Evolutionary conservation across 805 yeast species (phyloP), one percentile per base, ranked within the genome.

Genomic region (Jamesozyma hellenica): DNA sequence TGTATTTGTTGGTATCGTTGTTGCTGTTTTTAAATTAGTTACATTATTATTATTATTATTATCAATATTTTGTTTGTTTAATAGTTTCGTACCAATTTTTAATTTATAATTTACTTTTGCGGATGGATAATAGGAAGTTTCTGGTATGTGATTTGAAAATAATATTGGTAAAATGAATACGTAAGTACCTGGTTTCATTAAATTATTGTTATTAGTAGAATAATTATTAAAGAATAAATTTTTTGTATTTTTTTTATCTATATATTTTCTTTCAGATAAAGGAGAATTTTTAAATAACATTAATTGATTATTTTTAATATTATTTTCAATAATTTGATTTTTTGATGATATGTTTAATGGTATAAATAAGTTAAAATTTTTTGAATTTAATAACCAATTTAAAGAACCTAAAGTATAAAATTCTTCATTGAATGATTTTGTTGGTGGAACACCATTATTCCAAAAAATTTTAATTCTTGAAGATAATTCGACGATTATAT

Each of bases 161-260:
- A 74, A 55, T 0, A 77, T 61, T 0, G 90, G 88, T 9, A 82
- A 52, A 13, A 78, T 52, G 51, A 79, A 82, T 2, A 81, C 70
- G 50, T 82, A 82, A 46, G 76, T 71, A 17, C 92, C 92, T 2
- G 87, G 74, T 44, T 72, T 71, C 45, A 57, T 21, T 1, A 12
- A 15, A 23, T 33, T 21, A 5, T 29, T 13, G 1, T 10, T 35
- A 4, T 25, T 14, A n/a, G 12, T 6, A 4, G n/a, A 8, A 11
- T 28, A 11, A 4, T 32, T 37, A 9, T 36, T 42, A 16, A 47
- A 33, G 14, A 49, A 42, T 11, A 34, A 23, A 6, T 42, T 39
- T 32, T 41, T 47, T 13, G 47, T 42, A 25, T 40, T 43, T n/a
- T 40, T 43, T 23, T 45, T 45, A 37, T 53, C 51, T 15, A 49